Base-by-base conservation (phyloP, 164 flowering plant genomes). In the Platanus orientalis region DNA sequence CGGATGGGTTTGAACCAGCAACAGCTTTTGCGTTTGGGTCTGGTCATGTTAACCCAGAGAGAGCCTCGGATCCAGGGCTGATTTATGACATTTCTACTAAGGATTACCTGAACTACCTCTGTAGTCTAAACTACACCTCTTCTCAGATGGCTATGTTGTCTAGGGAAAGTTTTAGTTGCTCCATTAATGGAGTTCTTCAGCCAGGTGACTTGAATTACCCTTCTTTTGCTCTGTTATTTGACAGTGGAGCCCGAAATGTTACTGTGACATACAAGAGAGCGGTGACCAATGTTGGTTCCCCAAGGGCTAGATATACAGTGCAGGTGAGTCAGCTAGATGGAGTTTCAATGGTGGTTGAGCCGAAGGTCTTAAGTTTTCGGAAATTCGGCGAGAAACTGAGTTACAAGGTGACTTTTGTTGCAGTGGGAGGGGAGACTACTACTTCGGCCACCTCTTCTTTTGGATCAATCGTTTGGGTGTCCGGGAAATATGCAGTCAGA, bases 141-240 rank as follows among this genome's bases (percentile, higher is more conserved):
- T 29, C 79, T 36, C 82, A 86, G 63, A 61, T 84, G 29, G 57
- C 76, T 26, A 5, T 73, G 10, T 62, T 88, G 57, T 57, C 83
- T 10, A 59, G 71, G 45, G 65, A 54, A 12, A 76, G 54, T 13
- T 76, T 57, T 61, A 72, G 44, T 21, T 86, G 95, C 60, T 82
- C 78, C 7, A 34, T 36, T 0, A 30, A 27, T 9, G 24, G 62
- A 36, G 57, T 3, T 10, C 63, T 62, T 28, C 79, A 65, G 9
- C 72, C 81, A 0, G 83, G 84, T 2, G 81, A 86, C 65, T 59
- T 86, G 70, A 88, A 88, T 59, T 84, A 85, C 75, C 95, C 91
- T 51, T 86, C 95, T 39, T 84, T 86, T 50, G 81, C 91, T 2
- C 73, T 84, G 50, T 44, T 25, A n/a, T 75, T 86, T 50, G 39